Base-by-base conservation (phyloP, 2,329 filamentous ascomycete genomes). In the Claviceps fusiformis region DNA sequence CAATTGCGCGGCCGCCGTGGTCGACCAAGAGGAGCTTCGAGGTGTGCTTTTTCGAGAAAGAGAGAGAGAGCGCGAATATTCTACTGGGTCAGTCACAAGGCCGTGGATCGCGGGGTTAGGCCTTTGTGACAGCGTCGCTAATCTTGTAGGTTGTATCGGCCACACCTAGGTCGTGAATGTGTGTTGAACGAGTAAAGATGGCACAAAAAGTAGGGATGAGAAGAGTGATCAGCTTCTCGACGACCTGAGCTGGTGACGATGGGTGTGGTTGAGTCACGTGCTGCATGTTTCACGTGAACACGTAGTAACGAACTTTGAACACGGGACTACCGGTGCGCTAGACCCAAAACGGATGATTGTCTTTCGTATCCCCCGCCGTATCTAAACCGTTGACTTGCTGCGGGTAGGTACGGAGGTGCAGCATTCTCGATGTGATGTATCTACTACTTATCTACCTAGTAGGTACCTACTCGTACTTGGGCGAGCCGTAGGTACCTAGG, bases 211-310 rank as follows among this genome's bases (percentile, higher is more conserved):
- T 29, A 41, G 31, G 35, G n/a, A 27, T 17, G 46, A 50, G 39
- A 44, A 27, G 17, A 24, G 45, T 33, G 35, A 6, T 31, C 35
- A 35, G 47, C 33, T 24, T 5, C 11, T 33, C 39, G 37, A 27
- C 37, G 24, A 13, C n/a, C 39, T 27, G 7, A 10, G 19, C 13
- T 31, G 31, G 33, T 39, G 11, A 53, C 37, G 24, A 44, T 13
- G 41, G 3, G 3, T 24, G 45, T 24, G 15, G 39, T 43, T 44
- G n/a, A 50, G 53, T 54, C 53, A 54, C 53, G 53, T 54, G 53
- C n/a, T 13, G 0, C 0, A 0, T 31, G 15, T 47, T 15, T 47
- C 45, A 47, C 45, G 45, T 47, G 27, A 29, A 17, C 13, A 3
- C 19, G 10, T 15, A 27, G 3, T 15, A 27, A 15, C 39, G 35